These are phyloP conservation scores for Macrophomina tecta DNA, from an alignment of 2,329 filamentous ascomycete genomes.

Conservation along the genomic window DNA sequence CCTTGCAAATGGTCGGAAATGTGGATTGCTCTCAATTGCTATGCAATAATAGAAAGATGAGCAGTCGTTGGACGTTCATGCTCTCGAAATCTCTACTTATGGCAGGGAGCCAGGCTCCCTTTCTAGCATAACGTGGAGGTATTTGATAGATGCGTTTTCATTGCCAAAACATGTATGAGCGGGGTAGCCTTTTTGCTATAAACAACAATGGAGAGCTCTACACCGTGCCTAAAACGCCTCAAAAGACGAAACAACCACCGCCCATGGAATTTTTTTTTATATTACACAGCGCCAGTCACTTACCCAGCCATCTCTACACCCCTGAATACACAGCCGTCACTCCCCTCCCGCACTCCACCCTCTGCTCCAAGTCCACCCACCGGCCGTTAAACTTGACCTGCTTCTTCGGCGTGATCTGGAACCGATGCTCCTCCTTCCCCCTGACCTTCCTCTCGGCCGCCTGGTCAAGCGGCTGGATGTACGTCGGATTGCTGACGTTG, in stretches of 20 bases:
- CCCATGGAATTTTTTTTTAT: background rate
- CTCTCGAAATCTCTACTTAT: no score
- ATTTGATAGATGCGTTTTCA: background rate
- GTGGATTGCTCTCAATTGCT: no score
- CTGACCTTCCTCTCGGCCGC: conserved; percentile 66
- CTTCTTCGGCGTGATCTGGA: conserved; percentile 80
- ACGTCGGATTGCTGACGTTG: conserved; percentile 76
- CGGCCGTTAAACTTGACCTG: conserved; percentile 73
- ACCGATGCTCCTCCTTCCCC: conserved; percentile 71
- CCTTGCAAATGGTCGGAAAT: no score
- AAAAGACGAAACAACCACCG: background rate
- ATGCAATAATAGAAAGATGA: no score
- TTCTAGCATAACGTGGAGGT: no score
- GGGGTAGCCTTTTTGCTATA: background rate
- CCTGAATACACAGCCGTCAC: conserved; percentile 84
- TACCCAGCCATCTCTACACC: conserved; percentile 44
- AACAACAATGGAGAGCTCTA: background rate
- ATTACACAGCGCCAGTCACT: background rate
- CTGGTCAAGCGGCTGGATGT: conserved; percentile 77
- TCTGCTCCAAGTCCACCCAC: conserved; percentile 80
- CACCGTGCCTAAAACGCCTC: background rate
- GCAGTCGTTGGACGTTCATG: no score
- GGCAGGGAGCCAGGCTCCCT: no score
- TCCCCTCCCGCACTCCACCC: conserved; percentile 82
- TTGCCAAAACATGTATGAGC: background rate